Base-by-base conservation (phyloP, 2,329 filamentous ascomycete genomes). In the Zasmidium cellare region DNA sequence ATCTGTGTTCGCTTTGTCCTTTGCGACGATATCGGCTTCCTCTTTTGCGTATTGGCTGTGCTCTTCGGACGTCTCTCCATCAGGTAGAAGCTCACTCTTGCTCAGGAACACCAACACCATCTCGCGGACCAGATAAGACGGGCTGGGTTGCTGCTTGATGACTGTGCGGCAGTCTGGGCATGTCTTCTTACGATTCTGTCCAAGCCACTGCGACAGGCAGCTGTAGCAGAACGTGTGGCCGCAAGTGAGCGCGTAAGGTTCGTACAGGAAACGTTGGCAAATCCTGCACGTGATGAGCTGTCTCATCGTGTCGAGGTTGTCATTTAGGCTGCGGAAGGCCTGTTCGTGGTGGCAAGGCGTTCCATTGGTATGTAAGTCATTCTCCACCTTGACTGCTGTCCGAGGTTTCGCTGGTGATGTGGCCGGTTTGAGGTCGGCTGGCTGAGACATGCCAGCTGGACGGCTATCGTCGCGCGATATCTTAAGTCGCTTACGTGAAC, bases 221-320 rank as follows among this genome's bases (percentile, higher is more conserved):
- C 82, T 84, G 69, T 90, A 90, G 75, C 87, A 90, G 72, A 88
- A 89, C 6, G 87, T 89, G 71, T 90, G 87, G 2, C 87, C 87
- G 66, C 87, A 90, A 6, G 79, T 79, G 53, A 89, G 79, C 18
- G 84, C 87, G 73, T 85, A 90, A 1, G 87, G 87, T 71, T 89
- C 86, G 73, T 88, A 89, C 51, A 89, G 79, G 50, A 87, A 80
- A 55, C 84, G 81, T 64, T 87, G 83, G 72, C 87, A 90, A 61
- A 90, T 86, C 62, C 86, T 85, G 75, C 87, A 90, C 57, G 84
- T 86, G 65, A 87, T 76, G 28, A 87, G 77, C 25, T 74, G 75
- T 63, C 85, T 80, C 60, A 89, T 82, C 64, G 82, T 79, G 65
- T 86, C 81, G 47, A 89, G 80, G 71, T 88, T 84, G 47, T 76